Base-by-base conservation (phyloP, 1,139 yeast genomes). In the Hyphopichia fennica region DNA sequence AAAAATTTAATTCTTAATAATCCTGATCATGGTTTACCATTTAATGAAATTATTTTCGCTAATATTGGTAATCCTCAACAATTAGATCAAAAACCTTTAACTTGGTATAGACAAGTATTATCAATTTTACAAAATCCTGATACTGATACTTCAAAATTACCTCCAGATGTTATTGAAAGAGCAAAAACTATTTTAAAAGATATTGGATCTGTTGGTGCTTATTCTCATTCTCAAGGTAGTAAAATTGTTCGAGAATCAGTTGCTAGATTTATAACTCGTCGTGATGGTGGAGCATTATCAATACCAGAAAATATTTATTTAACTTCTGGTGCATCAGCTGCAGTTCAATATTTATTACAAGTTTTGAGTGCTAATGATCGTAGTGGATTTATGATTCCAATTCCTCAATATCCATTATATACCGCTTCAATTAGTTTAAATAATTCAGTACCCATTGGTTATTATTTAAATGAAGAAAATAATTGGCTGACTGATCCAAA, bases 41-140 rank as follows among this genome's bases (percentile, higher is more conserved):
- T 90, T 58, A 70, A 77, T 38, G 69, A 78, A 48, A 88, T 93
- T 52, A 84, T 93, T 58, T 82, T 81, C 55, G 95, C 97, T 48
- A 93, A 95, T 63, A 93, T 93, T 48, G 99, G 99, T 29, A 95
- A 95, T 61, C 99, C 99, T 2, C 99, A 93, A 64, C 98, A 91
- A 61, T 75, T 93, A 56, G 93, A 88, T 54, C 99, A 93, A 65
- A 78, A 83, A 56, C 99, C 99, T 2, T 72, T 93, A 56, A 88
- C 96, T n/a, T 95, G 95, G 74, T 90, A 89, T 66, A 79, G 99
- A 57, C 96, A 91, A 62, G 96, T 91, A 4, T 70, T 91, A 48
- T 80, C 96, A 0, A 67, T 91, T 37, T 69, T 91, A 55, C 96
- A 93, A 66, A 86, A 88, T 60, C 98, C 99, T 0, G 79, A 75